phyloP scores from a whole-genome alignment of 2,329 filamentous ascomycete genomes.

The Scolecobasidium constrictum region DNA sequence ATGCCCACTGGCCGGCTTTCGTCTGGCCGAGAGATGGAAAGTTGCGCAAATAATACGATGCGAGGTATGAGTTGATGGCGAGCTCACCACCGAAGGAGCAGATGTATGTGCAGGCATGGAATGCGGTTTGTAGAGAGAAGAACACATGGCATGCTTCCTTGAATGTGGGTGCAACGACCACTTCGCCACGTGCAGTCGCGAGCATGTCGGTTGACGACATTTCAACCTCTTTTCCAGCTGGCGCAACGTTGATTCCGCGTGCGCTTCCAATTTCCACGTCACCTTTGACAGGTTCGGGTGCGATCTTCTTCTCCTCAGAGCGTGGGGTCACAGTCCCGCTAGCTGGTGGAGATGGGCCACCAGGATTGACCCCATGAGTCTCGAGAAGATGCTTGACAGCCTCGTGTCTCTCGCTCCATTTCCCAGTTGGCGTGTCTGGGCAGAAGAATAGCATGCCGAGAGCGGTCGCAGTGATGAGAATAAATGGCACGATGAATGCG shows the following conservation, averaged over 20 bases:
- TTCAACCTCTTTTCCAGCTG: conserved; percentile 33
- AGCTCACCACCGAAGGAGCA: conserved; percentile 51
- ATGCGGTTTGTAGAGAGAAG: conserved; percentile 47
- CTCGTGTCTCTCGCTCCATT: conserved; percentile 62
- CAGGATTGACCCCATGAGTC: background rate
- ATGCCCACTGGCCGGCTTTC: conserved; percentile 48
- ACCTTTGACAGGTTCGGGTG: background rate
- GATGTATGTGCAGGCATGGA: conserved; percentile 44
- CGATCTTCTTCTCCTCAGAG: conserved; percentile 1
- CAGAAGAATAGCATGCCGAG: conserved; percentile 62
- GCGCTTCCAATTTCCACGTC: conserved; percentile 7
- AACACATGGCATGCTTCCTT: conserved; percentile 50
- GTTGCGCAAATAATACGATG: conserved; percentile 46
- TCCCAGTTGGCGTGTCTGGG: conserved; percentile 72
- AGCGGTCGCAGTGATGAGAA: conserved; percentile 58
- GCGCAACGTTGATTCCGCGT: conserved; percentile 11
- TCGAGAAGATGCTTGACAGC: conserved; percentile 14
- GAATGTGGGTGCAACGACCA: conserved; percentile 49
- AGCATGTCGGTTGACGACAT: conserved; percentile 39
- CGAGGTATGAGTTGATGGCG: conserved; percentile 49
- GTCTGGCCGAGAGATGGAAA: conserved; percentile 46
- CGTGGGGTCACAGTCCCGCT: conserved; percentile 22
- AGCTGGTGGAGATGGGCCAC: background rate
- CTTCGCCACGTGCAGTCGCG: conserved; percentile 48
- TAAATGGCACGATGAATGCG: conserved; percentile 72